Evolutionary conservation across 83 land plant genomes (phyloP), one percentile per base, ranked within the genome.

Genomic region (Picea abies): DNA sequence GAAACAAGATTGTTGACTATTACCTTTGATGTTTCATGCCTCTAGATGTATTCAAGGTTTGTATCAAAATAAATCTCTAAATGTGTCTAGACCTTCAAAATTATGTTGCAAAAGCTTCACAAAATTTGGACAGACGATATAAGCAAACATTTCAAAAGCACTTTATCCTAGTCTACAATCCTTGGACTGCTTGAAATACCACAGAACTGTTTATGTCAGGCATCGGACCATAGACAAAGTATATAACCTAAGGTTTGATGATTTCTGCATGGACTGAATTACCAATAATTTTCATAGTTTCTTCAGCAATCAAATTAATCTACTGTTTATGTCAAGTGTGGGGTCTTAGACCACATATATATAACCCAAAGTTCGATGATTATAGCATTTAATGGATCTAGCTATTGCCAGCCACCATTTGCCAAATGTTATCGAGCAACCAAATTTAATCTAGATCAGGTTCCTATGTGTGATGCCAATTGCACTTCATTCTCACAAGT

Each of bases 1-100:
- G 84, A 89, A 81, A 97, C 47, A 35, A 95, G 93, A 87, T 95
- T 97, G 78, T 78, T 56, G 41, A 90, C 99, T 76, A 97, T 88
- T 23, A 87, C 88, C 78, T 89, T 97, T 60, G 98, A 96, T 8
- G 95, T 95, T 25, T 89, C 90, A 79, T 86, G 80, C 96, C 98
- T 87, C 99, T 93, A 84, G 81, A 85, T 22, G 29, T 60, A 83
- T 61, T 19, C 64, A 63, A 39, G 20, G 12, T 61, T 39, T 61
- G 44, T 63, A 9, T 52, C 15, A 52, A 9, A 76, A 52, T 20
- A n/a, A 61, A 16, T 26, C 29, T 80, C 44, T 62, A 16, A 62
- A 29, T n/a, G 73, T 60, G 11, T 17, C 16, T 81, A 10, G 67
- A 73, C 7, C 14, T 19, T 47, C 11, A n/a, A 63, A 63, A 23